Percentiles rank a stretch among this genome's conserved stretches.
Evolutionary conservation across 495 filamentous ascomycete genomes (phyloP).

Genomic region (Glonium stellatum): DNA sequence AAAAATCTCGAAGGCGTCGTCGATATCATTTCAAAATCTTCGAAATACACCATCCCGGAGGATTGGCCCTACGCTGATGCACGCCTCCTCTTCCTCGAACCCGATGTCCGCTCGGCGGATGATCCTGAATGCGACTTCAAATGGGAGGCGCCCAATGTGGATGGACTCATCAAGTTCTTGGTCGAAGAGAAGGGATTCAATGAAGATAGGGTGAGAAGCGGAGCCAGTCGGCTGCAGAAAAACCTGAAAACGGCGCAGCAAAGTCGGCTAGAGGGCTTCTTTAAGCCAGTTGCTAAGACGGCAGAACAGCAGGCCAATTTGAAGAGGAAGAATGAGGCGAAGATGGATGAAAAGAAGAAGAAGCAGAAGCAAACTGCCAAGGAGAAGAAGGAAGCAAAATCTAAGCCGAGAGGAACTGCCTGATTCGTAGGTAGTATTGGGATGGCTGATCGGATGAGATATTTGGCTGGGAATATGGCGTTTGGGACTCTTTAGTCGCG

Average conservation of each 20-base stretch:
- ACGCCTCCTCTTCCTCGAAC: constrained; percentile 80
- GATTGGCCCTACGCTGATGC: constrained; percentile 94
- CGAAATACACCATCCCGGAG: constrained; percentile 75
- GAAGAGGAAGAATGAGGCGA: constrained; percentile 91
- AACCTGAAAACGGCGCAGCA: constrained; percentile 85
- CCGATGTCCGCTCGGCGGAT: constrained; percentile 79
- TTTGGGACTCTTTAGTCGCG: background rate
- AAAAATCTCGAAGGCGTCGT: constrained; percentile 80
- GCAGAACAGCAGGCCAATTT: constrained; percentile 71
- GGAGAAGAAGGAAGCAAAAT: constrained; percentile 81
- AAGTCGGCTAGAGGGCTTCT: constrained; percentile 90
- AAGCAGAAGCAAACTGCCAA: constrained; percentile 82
- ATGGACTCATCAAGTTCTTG: constrained; percentile 80
- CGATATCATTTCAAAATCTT: constrained; percentile 64
- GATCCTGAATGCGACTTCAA: constrained; percentile 90
- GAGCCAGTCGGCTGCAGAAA: constrained; percentile 70
- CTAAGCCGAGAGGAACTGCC: constrained; percentile 63
- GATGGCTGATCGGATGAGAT: background rate
- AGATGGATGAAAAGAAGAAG: constrained; percentile 84
- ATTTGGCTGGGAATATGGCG: background rate
- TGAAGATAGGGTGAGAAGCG: constrained; percentile 81
- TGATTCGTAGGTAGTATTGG: background rate
- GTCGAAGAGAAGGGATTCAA: constrained; percentile 94
- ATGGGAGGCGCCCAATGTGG: constrained; percentile 88
- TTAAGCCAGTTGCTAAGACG: constrained; percentile 86